Evolutionary conservation across 257 asterid genomes (phyloP).

Genomic region (Nyctanthes arbortristis): DNA sequence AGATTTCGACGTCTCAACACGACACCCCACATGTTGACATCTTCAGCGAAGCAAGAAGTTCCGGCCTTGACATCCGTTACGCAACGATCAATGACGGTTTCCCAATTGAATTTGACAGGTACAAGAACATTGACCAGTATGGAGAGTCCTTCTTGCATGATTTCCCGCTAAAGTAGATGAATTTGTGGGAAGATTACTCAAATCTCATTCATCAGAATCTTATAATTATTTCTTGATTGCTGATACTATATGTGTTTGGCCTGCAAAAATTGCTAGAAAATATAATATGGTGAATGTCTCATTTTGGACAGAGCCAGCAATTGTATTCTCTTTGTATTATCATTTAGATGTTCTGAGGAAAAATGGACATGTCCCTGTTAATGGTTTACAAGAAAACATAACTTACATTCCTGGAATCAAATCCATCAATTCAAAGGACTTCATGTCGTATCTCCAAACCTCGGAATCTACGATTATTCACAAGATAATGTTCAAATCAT

Average conservation of each 20-base stretch:
- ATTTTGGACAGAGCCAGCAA: conserved; percentile 55
- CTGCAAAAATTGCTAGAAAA: conserved; percentile 39
- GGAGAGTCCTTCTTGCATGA: conserved; percentile 25
- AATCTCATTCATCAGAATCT: conserved; percentile 28
- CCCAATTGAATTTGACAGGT: conserved; percentile 38
- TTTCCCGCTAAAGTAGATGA: conserved; percentile 37
- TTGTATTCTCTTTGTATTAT: conserved; percentile 41
- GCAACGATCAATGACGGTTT: conserved; percentile 40
- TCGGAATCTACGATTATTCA: conserved; percentile 31
- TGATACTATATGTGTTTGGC: conserved; percentile 53
- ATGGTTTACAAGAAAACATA: conserved; percentile 39
- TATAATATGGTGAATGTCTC: conserved; percentile 45
- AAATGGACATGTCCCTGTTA: conserved; percentile 43
- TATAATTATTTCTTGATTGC: conserved; percentile 34
- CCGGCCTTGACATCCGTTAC: conserved; percentile 39
- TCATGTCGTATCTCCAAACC: conserved; percentile 51
- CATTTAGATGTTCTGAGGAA: conserved; percentile 41
- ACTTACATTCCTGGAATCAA: conserved; percentile 55
- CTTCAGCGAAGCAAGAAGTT: conserved; percentile 25
- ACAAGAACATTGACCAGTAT: conserved; percentile 36
- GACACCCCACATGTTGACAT: conserved; percentile 1
- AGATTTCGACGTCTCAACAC: conserved; percentile 25
- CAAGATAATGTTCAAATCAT: conserved; percentile 33
- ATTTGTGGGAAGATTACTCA: conserved; percentile 21
- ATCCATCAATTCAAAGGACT: conserved; percentile 46